Base-by-base conservation (phyloP, 1,284 basidiomycete species). In the Leccinum pachyderme region DNA sequence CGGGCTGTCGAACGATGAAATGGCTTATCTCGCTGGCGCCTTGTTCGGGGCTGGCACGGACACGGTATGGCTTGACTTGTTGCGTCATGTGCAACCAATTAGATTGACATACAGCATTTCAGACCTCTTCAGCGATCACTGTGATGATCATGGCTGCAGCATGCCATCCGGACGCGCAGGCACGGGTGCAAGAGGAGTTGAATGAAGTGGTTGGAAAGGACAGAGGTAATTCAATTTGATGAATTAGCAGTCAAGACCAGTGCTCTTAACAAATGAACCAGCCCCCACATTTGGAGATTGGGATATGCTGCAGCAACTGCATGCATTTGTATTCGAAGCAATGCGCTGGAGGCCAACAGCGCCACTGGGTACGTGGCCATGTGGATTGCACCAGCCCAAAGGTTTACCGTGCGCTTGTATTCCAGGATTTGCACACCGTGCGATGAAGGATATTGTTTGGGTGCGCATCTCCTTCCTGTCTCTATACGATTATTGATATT, bases 361-460 rank as follows among this genome's bases (percentile, higher is more conserved):
- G 7, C 61, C 62, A 0, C 43, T 62, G 13, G 66, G 67, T 57
- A 52, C 7, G 51, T 52, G 22, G n/a, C 35, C 25, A 15, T 15
- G 18, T 46, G 27, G 27, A 5, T 37, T 2, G 28, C 5, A 7
- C 22, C 5, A 18, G 4, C 3, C 5, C 4, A 59, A 12, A 28
- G 7, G 25, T 33, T 15, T 35, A 24, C 25, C 29, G 15, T 9
- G 8, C 9, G 11, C 9, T 27, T 39, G n/a, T 37, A n/a, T 47
- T 4, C 31, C 9, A 71, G 74, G 72, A 1, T 65, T 75, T 31
- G 54, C 68, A 5, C 75, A 76, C 47, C 63, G 69, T 27, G 66
- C 74, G 0, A 75, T 61, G 9, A 68, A 70, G 45, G 75, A 77
- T 46, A 69, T 77, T 6, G 54, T 70, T 29, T 77, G 72, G 68